These are phyloP conservation scores for Crithidia mellificae DNA, from an alignment of 208 protist genomes.

Conservation along the genomic window DNA sequence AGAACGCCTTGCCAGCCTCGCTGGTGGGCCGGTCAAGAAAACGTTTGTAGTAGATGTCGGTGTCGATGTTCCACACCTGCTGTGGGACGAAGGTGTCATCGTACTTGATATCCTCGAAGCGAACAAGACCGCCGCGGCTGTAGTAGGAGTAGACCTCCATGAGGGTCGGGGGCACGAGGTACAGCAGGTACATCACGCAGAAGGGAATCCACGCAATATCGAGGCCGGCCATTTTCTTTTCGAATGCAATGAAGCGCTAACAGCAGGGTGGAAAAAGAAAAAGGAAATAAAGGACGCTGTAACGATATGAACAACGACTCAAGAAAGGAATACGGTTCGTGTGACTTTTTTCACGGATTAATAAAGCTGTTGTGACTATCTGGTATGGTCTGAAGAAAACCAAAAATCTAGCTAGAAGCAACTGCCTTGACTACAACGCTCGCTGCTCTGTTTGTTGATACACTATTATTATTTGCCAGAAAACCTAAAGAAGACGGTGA, in stretches of 20 bases:
- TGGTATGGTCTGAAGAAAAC: no score
- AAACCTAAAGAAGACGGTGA: no score
- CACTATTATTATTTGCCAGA: no score
- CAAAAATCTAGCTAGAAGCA: no score
- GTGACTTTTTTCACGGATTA: no score
- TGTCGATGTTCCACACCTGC: slow-evolving; percentile 69
- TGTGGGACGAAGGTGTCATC: slow-evolving; percentile 80
- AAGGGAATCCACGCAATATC: slow-evolving; percentile 87
- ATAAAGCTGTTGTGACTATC: no score
- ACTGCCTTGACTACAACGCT: no score
- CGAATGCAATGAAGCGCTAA: background rate
- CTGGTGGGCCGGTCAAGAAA: slow-evolving; percentile 84
- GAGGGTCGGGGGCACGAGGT: slow-evolving; percentile 87
- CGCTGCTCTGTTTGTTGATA: no score
- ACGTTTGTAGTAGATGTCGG: slow-evolving; percentile 85
- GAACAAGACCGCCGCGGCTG: slow-evolving; percentile 80
- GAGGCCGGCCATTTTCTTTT: slow-evolving; percentile 73
- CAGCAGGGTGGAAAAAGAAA: background rate
- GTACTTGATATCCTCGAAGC: slow-evolving; percentile 84
- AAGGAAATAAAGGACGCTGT: background rate
- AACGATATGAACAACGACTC: no score
- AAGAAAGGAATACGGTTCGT: no score
- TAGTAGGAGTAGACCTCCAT: slow-evolving; percentile 93
- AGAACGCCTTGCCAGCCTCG: slow-evolving; percentile 86
- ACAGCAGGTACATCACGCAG: slow-evolving; percentile 86